Evolutionary conservation across 2,329 filamentous ascomycete species (phyloP).

Genomic region (Aureobasidium leucospermi): DNA sequence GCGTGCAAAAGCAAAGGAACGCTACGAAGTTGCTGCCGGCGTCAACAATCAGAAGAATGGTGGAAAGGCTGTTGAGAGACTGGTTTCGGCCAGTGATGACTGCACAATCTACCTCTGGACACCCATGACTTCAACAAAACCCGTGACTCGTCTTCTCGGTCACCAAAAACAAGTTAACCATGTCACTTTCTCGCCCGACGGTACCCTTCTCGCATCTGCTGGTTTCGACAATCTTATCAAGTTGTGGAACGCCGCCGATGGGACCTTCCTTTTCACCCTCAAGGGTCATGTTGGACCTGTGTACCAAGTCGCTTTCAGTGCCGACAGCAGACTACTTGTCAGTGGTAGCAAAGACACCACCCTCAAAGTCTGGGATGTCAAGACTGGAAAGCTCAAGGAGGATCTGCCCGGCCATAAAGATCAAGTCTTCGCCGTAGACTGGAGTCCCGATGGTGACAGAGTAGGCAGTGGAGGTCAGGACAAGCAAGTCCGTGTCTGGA

Average conservation of each 20-base stretch:
- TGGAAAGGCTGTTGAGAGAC: conserved; percentile 69
- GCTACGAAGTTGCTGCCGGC: conserved; percentile 79
- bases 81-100: conserved; percentile 89
- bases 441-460: conserved; percentile 82
- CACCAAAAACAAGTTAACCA: conserved; percentile 97
- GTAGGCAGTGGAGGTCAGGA: conserved; percentile 92
- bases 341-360: conserved; percentile 89
- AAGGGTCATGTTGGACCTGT: conserved; percentile 86
- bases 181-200: conserved; percentile 88
- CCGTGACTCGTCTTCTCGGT: conserved; percentile 78
- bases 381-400: conserved; percentile 69
- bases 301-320: conserved; percentile 87
- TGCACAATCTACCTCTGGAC: conserved; percentile 97
- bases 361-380: conserved; percentile 88
- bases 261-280: conserved; percentile 75
- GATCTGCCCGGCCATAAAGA: conserved; percentile 88
- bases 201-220: conserved; percentile 75
- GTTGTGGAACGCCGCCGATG: conserved; percentile 73
- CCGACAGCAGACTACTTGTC: conserved; percentile 82
- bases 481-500: conserved; percentile 63
- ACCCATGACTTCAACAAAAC: conserved; percentile 69
- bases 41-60: conserved; percentile 41
- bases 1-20: conserved; percentile 64
- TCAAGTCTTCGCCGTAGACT: conserved; percentile 90
- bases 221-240: conserved; percentile 95